Evolutionary conservation across 2,329 filamentous ascomycete genomes (phyloP), one percentile per base, ranked within the genome.

Genomic region (Ceratocystis cacaofunesta): DNA sequence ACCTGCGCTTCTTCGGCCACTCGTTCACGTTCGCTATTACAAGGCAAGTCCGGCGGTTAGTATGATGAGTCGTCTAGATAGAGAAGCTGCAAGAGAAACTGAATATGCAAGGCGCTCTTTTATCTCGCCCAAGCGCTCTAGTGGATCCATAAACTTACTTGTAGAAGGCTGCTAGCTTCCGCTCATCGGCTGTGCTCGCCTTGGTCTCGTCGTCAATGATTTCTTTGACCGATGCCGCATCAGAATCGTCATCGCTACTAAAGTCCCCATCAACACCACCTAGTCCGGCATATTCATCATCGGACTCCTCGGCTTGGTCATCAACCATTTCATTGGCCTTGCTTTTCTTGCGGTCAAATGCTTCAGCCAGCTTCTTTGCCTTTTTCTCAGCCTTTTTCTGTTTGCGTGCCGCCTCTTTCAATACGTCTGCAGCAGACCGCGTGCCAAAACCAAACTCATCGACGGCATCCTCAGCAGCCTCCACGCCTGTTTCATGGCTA

Each of bases 271-370:
- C 92, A 10, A 80, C 87, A 68, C 94, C 94, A 70, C 94, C 94
- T 8, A 99, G 80, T 3, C 94, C 94, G 48, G 92, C 92, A 73
- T 97, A 99, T 74, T 99, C 94, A 73, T 99, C 94, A 73, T 99
- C 95, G 0, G 94, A 99, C 76, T 99, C 94, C 71, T 96, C 90
- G 68, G 94, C 92, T 73, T 95, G 91, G 70, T 96, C 94, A 69
- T 97, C 84, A 46, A 99, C 81, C 82, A 96, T 89, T 28, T 87
- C 86, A 71, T 86, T 91, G 0, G 92, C 92, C 72, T 89, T 86
- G 76, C 90, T 95, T 73, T 88, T 92, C 75, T 90, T 92, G 75
- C 87, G 89, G 76, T 96, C 83, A 70, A 91, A 95, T 1, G 79
- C 78, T 17, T 81, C 78, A n/a, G 73, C 72, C 61, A 72, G 71